phyloP scores from a whole-genome alignment of 1,284 basidiomycete genomes.

The Ustilago sp. region DNA sequence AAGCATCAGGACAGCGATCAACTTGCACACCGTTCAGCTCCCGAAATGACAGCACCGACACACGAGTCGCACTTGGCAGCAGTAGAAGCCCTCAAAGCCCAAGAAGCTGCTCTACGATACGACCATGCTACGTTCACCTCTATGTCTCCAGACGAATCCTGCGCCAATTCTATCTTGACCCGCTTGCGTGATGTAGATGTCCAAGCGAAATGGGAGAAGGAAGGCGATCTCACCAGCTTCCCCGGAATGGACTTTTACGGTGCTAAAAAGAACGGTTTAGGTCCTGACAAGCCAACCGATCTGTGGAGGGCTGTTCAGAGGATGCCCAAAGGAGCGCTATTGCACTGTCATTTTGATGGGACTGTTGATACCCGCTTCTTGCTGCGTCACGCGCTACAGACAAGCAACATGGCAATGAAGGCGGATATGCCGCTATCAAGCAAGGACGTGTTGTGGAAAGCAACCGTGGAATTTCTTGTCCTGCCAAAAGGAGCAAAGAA shows the following conservation, averaged over 20 bases:
- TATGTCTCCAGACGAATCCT: slow-evolving; percentile 24
- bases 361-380: slow-evolving; percentile 56
- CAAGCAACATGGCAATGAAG: slow-evolving; percentile 47
- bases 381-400: slow-evolving; percentile 32
- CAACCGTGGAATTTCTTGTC: slow-evolving; percentile 42
- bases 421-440: slow-evolving; percentile 33
- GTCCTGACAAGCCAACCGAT: slow-evolving; percentile 19
- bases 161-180: slow-evolving; percentile 34
- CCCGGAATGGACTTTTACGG: slow-evolving; percentile 50
- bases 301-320: slow-evolving; percentile 28
- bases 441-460: slow-evolving; percentile 34
- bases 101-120: slow-evolving; percentile 41
- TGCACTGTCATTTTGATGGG: slow-evolving; percentile 64
- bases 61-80: slow-evolving; percentile 17
- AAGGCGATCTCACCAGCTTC: slow-evolving; percentile 37
- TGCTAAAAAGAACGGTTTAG: slow-evolving; percentile 33
- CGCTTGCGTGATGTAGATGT: slow-evolving; percentile 33
- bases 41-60: slow-evolving; percentile 3
- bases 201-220: slow-evolving; percentile 26
- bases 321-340: slow-evolving; percentile 58
- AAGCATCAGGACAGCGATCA: not conserved
- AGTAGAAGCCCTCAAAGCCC: slow-evolving; percentile 29
- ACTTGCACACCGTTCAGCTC: not conserved
- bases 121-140: slow-evolving; percentile 36
- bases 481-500: slow-evolving; percentile 22